phyloP scores from a whole-genome alignment of 495 filamentous ascomycete species.

The Talaromyces trachyspermus region DNA sequence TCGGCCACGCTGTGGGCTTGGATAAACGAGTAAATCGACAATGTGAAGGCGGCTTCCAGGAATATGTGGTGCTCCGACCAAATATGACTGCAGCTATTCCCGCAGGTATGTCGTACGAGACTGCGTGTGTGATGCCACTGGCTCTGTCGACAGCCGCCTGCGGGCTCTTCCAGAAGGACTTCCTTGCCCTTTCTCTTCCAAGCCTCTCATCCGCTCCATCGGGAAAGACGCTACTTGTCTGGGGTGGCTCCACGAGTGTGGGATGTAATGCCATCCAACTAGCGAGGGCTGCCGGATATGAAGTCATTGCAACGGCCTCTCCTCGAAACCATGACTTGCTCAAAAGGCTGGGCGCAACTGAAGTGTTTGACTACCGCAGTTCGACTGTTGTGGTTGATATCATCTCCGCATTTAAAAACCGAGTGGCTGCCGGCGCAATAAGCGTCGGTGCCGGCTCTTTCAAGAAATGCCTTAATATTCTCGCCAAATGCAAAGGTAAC shows the following conservation, averaged over 20 bases:
- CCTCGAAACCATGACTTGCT: slow-evolving; percentile 46
- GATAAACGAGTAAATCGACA: slow-evolving; percentile 11
- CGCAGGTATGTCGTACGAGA: slow-evolving; percentile 31
- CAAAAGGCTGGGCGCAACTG: slow-evolving; percentile 44
- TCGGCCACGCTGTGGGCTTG: slow-evolving; percentile 9
- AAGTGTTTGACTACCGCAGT: slow-evolving; percentile 49
- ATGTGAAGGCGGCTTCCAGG: slow-evolving; percentile 36
- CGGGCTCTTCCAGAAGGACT: slow-evolving; percentile 37
- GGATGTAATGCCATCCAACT: slow-evolving; percentile 57
- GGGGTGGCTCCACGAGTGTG: slow-evolving; percentile 52
- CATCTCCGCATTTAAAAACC: slow-evolving; percentile 5
- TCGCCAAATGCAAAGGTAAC: slow-evolving; percentile 5
- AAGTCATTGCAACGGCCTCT: slow-evolving; percentile 49
- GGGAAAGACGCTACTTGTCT: slow-evolving; percentile 44
- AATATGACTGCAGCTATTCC: slow-evolving; percentile 39
- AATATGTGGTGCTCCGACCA: slow-evolving; percentile 32
- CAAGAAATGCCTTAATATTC: slow-evolving; percentile 2
- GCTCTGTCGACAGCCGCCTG: slow-evolving; percentile 45
- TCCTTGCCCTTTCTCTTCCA: slow-evolving; percentile 32
- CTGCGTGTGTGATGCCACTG: slow-evolving; percentile 45
- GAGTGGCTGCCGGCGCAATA: slow-evolving; percentile 10
- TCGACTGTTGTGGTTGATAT: slow-evolving; percentile 19
- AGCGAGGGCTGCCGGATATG: slow-evolving; percentile 47
- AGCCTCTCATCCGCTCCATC: slow-evolving; percentile 17
- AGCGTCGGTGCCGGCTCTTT: slow-evolving; percentile 1